Base-by-base conservation (phyloP, 2,329 filamentous ascomycete species). In the Sclerotinia minor region DNA sequence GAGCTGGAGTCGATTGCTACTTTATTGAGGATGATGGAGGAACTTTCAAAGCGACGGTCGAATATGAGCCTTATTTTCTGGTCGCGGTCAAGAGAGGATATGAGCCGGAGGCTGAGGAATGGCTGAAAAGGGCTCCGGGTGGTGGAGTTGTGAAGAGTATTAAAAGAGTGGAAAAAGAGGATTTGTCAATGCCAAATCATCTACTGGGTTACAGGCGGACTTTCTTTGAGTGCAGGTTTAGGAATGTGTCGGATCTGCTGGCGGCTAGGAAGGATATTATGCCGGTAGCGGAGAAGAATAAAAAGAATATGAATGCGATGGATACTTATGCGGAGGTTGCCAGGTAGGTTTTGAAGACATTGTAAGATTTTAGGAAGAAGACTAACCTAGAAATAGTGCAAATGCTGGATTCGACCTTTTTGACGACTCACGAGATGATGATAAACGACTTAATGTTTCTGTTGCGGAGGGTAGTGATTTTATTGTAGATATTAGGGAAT, bases 401-500 rank as follows among this genome's bases (percentile, higher is more conserved):
- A 93, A 89, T 78, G 89, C 89, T 78, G 90, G 91, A 71, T 94
- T 97, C 77, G 95, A 99, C 81, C 89, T 98, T 77, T 98, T 97
- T 87, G 94, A 98, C 79, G 91, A 94, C 79, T 83, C 82, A 85
- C 86, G 91, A 85, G 87, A 90, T 80, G 86, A 93, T 78, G 91
- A 95, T 79, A 87, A 85, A 89, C 88, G 89, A 85, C 83, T 84
- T 81, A 93, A 89, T 82, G 86, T 85, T 78, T 83, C 84, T 73
- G 89, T 92, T 81, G 84, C 89, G 74, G 94, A 98, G 79, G 93
- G 94, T 69, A 97, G 93, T 84, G 94, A 98, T 84, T 97, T 90
- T 79, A 93, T 99, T 84, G 87, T 97, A 81, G 96, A 99, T 85
- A 96, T 99, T 79, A 89, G 95, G 84, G 95, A 99, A 83, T 99